Percentiles rank a stretch among this genome's conserved stretches.
Evolutionary conservation across 495 filamentous ascomycete genomes (phyloP).

Genomic region (Penicillium dipodomyicola): DNA sequence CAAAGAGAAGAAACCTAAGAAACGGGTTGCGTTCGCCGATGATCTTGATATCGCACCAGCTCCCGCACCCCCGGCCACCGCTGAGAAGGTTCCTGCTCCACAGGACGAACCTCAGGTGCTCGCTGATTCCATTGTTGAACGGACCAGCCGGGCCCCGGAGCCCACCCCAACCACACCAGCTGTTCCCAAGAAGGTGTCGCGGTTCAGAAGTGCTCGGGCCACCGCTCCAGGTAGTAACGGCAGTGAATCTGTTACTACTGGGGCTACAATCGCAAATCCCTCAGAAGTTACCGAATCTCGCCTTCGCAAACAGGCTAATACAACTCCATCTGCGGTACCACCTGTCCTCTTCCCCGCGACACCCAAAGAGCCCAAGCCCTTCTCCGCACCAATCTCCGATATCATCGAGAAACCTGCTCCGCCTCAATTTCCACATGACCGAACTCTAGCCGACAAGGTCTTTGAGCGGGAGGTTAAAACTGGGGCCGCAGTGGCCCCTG

Average conservation of each 20-base stretch:
- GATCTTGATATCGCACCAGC: conserved; percentile 68
- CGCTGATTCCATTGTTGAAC: conserved; percentile 50
- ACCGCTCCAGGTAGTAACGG: conserved; percentile 7
- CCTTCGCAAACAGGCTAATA: conserved; percentile 20
- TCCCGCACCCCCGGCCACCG: conserved; percentile 24
- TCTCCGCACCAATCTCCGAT: conserved; percentile 46
- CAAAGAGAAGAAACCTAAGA: conserved; percentile 44
- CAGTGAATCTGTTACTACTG: conserved; percentile 12
- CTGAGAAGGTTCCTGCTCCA: conserved; percentile 35
- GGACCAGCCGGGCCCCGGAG: conserved; percentile 28
- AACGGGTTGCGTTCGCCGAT: conserved; percentile 79
- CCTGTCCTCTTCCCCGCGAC: conserved; percentile 44
- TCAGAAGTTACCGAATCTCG: conserved; percentile 19
- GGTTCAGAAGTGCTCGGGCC: conserved; percentile 41
- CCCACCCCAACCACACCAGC: conserved; percentile 9
- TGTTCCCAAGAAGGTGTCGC: conserved; percentile 43
- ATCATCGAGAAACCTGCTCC: conserved; percentile 21
- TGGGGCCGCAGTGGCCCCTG: conserved; percentile 37
- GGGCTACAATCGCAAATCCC: conserved; percentile 8
- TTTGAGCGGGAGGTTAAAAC: conserved; percentile 56
- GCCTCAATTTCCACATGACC: conserved; percentile 52
- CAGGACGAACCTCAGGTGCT: conserved; percentile 37
- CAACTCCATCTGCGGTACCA: conserved; percentile 21
- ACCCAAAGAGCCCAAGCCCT: conserved; percentile 44
- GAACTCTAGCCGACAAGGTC: conserved; percentile 55